Evolutionary conservation across 306 rosid genomes (phyloP), one percentile per base, ranked within the genome.

Genomic region (Lathyrus tuberosus): DNA sequence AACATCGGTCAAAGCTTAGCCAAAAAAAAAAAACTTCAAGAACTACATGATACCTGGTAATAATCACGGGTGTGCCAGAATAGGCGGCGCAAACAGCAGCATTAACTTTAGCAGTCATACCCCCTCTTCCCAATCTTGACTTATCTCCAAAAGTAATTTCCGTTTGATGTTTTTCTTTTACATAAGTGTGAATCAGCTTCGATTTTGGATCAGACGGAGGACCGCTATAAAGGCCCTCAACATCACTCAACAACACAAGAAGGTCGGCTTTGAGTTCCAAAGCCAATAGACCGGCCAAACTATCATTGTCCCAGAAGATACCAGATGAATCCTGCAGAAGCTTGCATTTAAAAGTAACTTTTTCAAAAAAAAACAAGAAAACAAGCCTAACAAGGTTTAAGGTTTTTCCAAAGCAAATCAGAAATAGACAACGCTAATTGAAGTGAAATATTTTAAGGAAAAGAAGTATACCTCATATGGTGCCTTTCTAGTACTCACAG

Each of bases 271-370:
- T 89, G 22, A 89, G 89, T 79, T 92, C 96, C 67, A 78, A 47
- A 28, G 97, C 96, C 80, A 92, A 71, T 26, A 89, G 77, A 67
- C 92, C 84, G 5, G 97, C 96, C 83, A 92, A 87, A 66, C 97
- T 89, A 72, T 92, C 97, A 71, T 92, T 92, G 63, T 92, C 97
- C 97, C 96, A 89, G 58, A 89, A 92, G 67, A 89, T 89, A 67
- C 97, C 97, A 47, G 96, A 86, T 69, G 96, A 84, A 57, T 92
- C 97, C 96, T 91, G 96, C 76, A 67, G 74, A 75, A 63, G 69
- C 79, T 76, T 75, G 20, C 75, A 56, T 38, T 84, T 71, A 78
- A 71, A 67, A 48, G 68, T 63, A 41, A 69, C 30, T n/a, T 46
- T 2, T 35, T 73, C 44, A 60, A 60, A n/a, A n/a, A 15, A 67